Conservation (phyloP, 768 basidiomycete species). For the Russula vinacea region DNA sequence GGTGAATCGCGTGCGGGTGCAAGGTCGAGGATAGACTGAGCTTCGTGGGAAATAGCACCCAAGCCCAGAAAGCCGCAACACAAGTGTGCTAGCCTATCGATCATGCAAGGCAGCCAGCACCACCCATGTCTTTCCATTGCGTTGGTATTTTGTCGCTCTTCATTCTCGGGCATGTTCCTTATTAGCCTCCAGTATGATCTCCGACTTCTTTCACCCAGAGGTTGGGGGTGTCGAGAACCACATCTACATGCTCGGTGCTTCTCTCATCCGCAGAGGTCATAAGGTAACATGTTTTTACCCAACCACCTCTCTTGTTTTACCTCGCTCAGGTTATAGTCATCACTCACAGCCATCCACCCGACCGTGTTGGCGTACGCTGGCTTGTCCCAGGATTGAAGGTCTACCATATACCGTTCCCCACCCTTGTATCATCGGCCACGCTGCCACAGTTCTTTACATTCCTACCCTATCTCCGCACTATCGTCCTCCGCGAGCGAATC, state of each 20-base stretch:
- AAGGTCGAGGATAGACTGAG: no score
- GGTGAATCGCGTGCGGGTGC: no score
- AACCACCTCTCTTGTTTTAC: not conserved
- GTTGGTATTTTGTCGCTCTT: not conserved
- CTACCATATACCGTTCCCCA: slow-evolving; percentile 87
- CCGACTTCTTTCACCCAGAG: slow-evolving; percentile 93
- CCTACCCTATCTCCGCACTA: slow-evolving; percentile 86
- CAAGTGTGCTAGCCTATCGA: no score
- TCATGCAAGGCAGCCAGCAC: not conserved
- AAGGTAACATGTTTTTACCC: slow-evolving; percentile 48
- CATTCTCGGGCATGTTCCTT: not conserved
- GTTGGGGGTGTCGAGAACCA: slow-evolving; percentile 97
- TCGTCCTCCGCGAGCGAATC: slow-evolving; percentile 82
- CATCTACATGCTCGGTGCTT: slow-evolving; percentile 87
- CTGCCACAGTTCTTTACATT: slow-evolving; percentile 92
- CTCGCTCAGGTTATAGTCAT: slow-evolving; percentile 78
- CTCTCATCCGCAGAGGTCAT: slow-evolving; percentile 79
- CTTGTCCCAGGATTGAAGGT: slow-evolving; percentile 84
- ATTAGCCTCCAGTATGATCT: slow-evolving; percentile 68
- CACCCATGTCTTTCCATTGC: slow-evolving; percentile 14
- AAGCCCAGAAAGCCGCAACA: not conserved
- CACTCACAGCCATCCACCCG: slow-evolving; percentile 85
- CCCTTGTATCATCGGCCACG: slow-evolving; percentile 89
- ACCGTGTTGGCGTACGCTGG: slow-evolving; percentile 88
- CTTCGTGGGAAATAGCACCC: no score